phyloP scores from a whole-genome alignment of 352 stramenopile species.

The Pelagophyceae sp. region DNA sequence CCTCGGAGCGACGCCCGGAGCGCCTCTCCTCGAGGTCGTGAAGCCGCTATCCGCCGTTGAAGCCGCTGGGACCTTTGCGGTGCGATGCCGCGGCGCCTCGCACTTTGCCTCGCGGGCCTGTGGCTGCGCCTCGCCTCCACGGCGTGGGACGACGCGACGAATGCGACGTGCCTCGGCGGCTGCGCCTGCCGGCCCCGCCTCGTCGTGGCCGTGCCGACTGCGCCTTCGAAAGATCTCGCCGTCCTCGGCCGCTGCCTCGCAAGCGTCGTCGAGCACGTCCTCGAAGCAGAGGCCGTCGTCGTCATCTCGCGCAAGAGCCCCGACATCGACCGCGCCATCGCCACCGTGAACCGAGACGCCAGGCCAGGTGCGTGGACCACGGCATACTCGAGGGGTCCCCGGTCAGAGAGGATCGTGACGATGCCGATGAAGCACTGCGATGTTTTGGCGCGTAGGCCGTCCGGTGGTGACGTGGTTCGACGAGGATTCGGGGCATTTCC shows the following conservation, averaged over 20 bases:
- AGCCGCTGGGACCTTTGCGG: too few species aligned
- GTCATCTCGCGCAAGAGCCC: neutral
- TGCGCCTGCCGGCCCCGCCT: slow-evolving; percentile 7
- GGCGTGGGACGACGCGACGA: slow-evolving; percentile 12
- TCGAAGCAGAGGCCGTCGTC: neutral
- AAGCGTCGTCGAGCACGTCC: neutral
- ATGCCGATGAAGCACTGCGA: too few species aligned
- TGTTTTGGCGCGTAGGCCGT: too few species aligned
- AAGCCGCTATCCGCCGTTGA: too few species aligned
- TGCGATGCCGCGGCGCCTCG: too few species aligned
- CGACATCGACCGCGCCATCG: neutral
- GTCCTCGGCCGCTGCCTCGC: neutral
- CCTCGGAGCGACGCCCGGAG: too few species aligned
- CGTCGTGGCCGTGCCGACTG: neutral
- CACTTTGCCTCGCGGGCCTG: too few species aligned
- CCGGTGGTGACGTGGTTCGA: neutral
- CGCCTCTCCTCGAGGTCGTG: too few species aligned
- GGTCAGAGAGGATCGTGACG: too few species aligned
- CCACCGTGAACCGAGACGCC: neutral
- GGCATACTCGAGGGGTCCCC: too few species aligned
- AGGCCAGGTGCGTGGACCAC: too few species aligned
- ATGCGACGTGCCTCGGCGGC: slow-evolving; percentile 5
- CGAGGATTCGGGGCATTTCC: neutral
- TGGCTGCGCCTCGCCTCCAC: neutral
- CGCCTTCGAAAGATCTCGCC: neutral